Percentiles rank a stretch among this genome's conserved stretches.
phyloP scores from a whole-genome alignment of 2,329 filamentous ascomycete genomes.

The Trichoderma atrobrunneum region DNA sequence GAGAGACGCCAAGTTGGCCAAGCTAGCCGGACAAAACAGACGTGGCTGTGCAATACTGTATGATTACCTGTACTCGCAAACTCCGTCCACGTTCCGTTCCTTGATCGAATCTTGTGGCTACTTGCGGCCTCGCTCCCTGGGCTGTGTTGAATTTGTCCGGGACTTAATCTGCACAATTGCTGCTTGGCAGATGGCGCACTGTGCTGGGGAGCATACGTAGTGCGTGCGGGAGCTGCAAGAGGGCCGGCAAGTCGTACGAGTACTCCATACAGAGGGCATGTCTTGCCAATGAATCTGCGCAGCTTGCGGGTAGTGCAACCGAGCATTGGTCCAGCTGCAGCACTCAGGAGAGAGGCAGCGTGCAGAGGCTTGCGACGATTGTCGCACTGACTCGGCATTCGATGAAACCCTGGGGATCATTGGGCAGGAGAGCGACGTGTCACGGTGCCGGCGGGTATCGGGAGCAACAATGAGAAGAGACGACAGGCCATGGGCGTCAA shows the following conservation, averaged over 20 bases:
- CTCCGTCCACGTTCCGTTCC: not conserved
- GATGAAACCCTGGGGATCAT: slow-evolving; percentile 7
- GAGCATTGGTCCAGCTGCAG: not conserved
- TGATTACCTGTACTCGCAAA: not conserved
- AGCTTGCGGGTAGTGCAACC: not conserved
- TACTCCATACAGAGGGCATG: not conserved
- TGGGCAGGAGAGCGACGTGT: not conserved
- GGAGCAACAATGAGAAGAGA: not conserved
- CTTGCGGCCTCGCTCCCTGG: not conserved
- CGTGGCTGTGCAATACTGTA: not conserved
- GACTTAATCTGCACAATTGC: not conserved
- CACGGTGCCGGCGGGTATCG: not conserved
- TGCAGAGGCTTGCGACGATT: slow-evolving; percentile 8
- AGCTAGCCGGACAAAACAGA: not conserved
- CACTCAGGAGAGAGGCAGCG: slow-evolving; percentile 1
- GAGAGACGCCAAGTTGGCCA: not conserved
- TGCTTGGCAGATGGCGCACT: not conserved
- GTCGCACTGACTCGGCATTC: slow-evolving; percentile 1
- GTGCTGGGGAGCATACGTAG: not conserved
- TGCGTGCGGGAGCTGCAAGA: not conserved
- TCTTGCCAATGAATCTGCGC: not conserved
- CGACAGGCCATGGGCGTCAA: not conserved
- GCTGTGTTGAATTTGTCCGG: not conserved
- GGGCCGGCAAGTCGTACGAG: not conserved
- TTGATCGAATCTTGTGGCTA: not conserved